These are phyloP conservation scores for Boletellus sp. DNA, from an alignment of 768 basidiomycete species.

Conservation along the genomic window DNA sequence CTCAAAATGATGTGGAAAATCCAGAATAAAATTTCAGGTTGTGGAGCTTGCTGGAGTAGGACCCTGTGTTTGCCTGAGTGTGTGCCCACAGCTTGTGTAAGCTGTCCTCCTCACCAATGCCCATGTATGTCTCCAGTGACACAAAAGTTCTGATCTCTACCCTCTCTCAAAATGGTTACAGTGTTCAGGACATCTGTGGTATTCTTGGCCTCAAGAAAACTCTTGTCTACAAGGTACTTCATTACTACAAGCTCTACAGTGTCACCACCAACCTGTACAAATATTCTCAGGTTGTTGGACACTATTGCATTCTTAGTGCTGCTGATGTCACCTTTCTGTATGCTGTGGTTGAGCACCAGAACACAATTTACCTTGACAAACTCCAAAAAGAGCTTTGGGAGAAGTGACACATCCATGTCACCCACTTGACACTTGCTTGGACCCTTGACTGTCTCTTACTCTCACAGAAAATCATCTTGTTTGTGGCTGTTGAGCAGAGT, in stretches of 20 bases:
- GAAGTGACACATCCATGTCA: not conserved
- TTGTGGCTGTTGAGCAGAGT: not conserved
- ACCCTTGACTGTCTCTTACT: not conserved
- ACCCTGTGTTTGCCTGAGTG: too few relatives aligned
- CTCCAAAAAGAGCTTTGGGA: not conserved
- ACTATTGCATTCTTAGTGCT: not conserved
- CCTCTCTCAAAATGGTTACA: not conserved
- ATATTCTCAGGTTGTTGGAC: not conserved
- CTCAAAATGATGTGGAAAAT: too few relatives aligned
- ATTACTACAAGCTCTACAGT: not conserved
- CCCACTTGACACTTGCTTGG: too few relatives aligned
- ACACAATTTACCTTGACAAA: not conserved
- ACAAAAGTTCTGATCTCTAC: not conserved
- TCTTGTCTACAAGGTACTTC: not conserved
- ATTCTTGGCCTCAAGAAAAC: not conserved
- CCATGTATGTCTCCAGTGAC: not conserved
- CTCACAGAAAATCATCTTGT: not conserved
- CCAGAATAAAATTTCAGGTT: too few relatives aligned
- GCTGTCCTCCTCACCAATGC: too few relatives aligned
- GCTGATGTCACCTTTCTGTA: not conserved
- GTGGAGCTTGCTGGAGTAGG: too few relatives aligned
- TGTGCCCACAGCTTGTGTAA: too few relatives aligned
- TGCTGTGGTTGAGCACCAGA: not conserved
- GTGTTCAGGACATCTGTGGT: not conserved
- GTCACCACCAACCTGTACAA: not conserved